Conservation (phyloP, 2,329 filamentous ascomycete species). For the Phyllosticta paracitricarpa region DNA sequence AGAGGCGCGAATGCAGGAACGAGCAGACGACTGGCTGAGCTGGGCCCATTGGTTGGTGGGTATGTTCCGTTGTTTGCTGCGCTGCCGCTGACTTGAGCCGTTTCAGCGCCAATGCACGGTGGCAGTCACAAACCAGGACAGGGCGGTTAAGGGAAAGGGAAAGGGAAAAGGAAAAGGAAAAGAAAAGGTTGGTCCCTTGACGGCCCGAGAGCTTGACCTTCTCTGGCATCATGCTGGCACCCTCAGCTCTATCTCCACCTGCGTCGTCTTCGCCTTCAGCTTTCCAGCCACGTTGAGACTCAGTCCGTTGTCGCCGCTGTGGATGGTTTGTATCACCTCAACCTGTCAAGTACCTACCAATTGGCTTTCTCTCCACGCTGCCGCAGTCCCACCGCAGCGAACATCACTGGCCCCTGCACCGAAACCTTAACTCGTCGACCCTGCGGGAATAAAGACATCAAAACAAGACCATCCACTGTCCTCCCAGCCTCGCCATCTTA, state of each 20-base stretch:
- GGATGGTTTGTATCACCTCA: not conserved
- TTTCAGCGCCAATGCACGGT: too few relatives aligned
- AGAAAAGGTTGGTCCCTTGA: not conserved
- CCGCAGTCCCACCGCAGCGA: not conserved
- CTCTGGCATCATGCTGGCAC: not conserved
- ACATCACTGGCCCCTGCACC: not conserved
- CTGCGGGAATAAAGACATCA: not conserved
- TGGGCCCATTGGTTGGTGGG: too few relatives aligned
- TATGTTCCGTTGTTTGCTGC: not conserved
- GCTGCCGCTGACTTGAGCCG: too few relatives aligned
- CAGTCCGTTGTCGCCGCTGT: not conserved
- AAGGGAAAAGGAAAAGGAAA: too few relatives aligned
- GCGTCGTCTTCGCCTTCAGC: not conserved
- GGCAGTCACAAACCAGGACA: not conserved
- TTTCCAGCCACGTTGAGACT: not conserved
- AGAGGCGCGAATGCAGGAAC: not conserved
- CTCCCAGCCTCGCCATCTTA: not conserved
- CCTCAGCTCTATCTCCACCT: not conserved
- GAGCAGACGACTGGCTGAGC: too few relatives aligned
- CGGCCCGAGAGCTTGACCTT: not conserved
- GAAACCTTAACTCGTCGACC: not conserved
- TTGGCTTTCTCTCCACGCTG: not conserved
- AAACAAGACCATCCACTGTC: not conserved
- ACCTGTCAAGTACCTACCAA: not conserved
- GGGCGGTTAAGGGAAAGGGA: too few relatives aligned